Conservation (phyloP, 225 moss, liverwort and hornwort genomes). For the Lunularia cruciata region DNA sequence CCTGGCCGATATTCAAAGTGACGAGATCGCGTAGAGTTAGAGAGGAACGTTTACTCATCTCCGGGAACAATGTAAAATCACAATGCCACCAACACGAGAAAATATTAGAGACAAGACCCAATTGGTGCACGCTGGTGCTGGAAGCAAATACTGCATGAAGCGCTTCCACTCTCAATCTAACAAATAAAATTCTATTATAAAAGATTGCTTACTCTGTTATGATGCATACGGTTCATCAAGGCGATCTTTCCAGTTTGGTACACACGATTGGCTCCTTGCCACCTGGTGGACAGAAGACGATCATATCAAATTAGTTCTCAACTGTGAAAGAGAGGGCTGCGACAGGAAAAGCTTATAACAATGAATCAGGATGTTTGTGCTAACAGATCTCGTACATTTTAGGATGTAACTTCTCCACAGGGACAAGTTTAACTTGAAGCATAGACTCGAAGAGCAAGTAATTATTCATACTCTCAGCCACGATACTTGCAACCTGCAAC, state of each 20-base stretch:
- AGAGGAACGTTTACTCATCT: background rate
- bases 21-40: too few species aligned
- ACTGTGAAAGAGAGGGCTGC: background rate
- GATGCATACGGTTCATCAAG: conserved; percentile 52
- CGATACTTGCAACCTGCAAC: conserved; percentile 85
- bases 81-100: background rate
- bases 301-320: background rate
- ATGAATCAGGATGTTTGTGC: too few species aligned
- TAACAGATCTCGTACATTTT: conserved; percentile 45
- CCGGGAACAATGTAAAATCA: too few species aligned
- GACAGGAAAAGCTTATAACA: background rate
- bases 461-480: conserved; percentile 93
- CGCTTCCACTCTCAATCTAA: too few species aligned
- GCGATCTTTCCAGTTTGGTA: conserved; percentile 50
- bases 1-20: conserved; percentile 28
- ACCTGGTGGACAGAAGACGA: conserved; percentile 33
- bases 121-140: too few species aligned
- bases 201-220: conserved; percentile 53
- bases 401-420: conserved; percentile 57
- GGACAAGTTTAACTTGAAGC: conserved; percentile 91
- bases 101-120: background rate
- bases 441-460: conserved; percentile 92
- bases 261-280: conserved; percentile 64
- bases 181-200: too few species aligned
- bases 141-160: background rate